phyloP scores from a whole-genome alignment of 192 early-diverging fungal genomes.

The Chytriomyces hyalinus region DNA sequence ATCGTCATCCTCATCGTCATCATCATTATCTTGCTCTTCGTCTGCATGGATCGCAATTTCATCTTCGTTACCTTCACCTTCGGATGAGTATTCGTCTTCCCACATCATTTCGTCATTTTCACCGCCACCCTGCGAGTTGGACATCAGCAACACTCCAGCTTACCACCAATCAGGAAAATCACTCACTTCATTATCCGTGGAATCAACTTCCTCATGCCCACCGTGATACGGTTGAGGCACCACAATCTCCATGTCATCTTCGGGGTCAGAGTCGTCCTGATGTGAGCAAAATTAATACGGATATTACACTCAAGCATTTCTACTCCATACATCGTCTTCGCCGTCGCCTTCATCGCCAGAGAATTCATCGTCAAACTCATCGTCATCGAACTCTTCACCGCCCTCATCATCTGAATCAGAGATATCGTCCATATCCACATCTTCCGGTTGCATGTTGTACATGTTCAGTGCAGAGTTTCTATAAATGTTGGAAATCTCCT shows the following conservation, averaged over 20 bases:
- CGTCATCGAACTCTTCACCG: slow-evolving; percentile 63
- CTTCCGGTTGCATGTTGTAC: slow-evolving; percentile 72
- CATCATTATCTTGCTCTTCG: slow-evolving; percentile 51
- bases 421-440: slow-evolving; percentile 68
- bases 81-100: slow-evolving; percentile 47
- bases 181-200: slow-evolving; percentile 39
- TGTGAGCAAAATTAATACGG: background rate
- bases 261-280: slow-evolving; percentile 53
- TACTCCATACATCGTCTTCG: slow-evolving; percentile 37
- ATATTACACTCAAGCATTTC: background rate
- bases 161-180: background rate
- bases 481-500: slow-evolving; percentile 81
- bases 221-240: slow-evolving; percentile 60
- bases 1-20: slow-evolving; percentile 45
- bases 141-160: too few species aligned
- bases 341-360: slow-evolving; percentile 72
- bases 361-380: slow-evolving; percentile 51
- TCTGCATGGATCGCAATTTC: slow-evolving; percentile 64
- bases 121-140: slow-evolving; percentile 40
- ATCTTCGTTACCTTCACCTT: slow-evolving; percentile 54
- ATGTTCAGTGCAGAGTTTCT: slow-evolving; percentile 83
- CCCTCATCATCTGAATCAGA: slow-evolving; percentile 66
- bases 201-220: slow-evolving; percentile 37
- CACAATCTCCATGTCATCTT: slow-evolving; percentile 66
- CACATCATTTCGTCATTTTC: slow-evolving; percentile 53